Base-by-base conservation (phyloP, 345 rosid species). In the Chamaenerion angustifolium region DNA sequence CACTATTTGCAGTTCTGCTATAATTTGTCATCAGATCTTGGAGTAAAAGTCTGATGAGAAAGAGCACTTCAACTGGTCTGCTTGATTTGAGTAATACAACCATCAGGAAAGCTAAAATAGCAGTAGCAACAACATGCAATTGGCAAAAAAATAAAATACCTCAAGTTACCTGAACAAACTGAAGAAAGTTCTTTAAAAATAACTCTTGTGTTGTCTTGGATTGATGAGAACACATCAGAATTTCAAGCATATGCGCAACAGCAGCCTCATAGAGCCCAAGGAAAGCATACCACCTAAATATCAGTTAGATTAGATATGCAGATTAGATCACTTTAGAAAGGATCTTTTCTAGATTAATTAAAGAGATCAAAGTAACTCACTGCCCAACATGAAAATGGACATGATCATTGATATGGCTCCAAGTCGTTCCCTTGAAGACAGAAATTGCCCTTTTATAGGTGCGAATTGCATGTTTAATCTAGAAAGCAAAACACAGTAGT, bases 401-500 rank as follows among this genome's bases (percentile, higher is more conserved):
- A 73, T 88, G 96, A 78, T 92, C 96, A 64, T 80, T 88, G 65
- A 88, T 92, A 63, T 77, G 82, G 71, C 79, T 79, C 96, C 99
- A 92, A 27, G 74, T 66, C 44, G 94, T 84, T 66, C 80, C 88
- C 66, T 76, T 71, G 63, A 88, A 85, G 57, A 92, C 88, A 55
- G 99, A 77, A 55, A 85, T 58, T 11, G 95, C 96, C 67, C 76
- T 82, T 75, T 68, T 77, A 61, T 78, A 92, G 11, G 90, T 85
- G 49, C 95, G 94, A 76, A 92, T 82, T 52, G 99, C 96, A 66
- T 92, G 95, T 66, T 81, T 92, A 64, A 85, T 64, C 99, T 92
- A 70, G 19, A 67, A 58, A 42, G 59, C 48, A 23, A 58, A 15
- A 46, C 42, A 59, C 48, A 43, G 57, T 49, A 55, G 49, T 45